Conservation (phyloP, 1,284 basidiomycete genomes). For the Xerocomus amazonicus region DNA sequence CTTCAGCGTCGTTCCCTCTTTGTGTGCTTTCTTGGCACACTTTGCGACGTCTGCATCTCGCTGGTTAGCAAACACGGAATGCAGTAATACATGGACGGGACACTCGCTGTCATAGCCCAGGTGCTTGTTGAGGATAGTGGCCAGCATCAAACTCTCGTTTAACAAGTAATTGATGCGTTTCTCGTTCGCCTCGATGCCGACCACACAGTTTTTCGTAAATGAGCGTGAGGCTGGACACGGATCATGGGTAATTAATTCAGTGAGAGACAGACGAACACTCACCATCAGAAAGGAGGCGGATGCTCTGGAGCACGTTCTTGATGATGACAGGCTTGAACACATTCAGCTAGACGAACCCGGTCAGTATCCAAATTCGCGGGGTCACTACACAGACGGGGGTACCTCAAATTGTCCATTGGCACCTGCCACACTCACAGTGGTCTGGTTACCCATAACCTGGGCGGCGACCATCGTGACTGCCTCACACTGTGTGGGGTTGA, state of each 20-base stretch:
- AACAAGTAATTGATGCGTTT: constrained; percentile 85
- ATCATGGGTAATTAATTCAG: background rate
- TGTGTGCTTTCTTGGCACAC: constrained; percentile 99
- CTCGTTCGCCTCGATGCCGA: constrained; percentile 96
- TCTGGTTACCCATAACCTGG: constrained; percentile 99
- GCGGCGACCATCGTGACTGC: constrained; percentile 98
- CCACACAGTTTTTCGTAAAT: constrained; percentile 96
- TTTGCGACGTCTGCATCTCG: constrained; percentile 81
- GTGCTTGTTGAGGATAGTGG: constrained; percentile 90
- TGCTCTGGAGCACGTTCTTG: constrained; percentile 96
- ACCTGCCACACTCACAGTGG: constrained; percentile 88
- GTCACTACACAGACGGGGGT: constrained; percentile 3
- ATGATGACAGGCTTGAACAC: constrained; percentile 99
- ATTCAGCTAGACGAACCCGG: constrained; percentile 62
- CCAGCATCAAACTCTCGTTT: constrained; percentile 96
- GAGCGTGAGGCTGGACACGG: constrained; percentile 65
- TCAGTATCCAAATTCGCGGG: constrained; percentile 6
- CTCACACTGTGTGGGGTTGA: constrained; percentile 99
- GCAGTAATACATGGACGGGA: background rate
- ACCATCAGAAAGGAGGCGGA: constrained; percentile 92
- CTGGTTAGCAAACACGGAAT: constrained; percentile 9
- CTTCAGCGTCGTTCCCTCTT: constrained; percentile 94
- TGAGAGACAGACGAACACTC: constrained; percentile 13
- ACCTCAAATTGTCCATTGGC: constrained; percentile 98
- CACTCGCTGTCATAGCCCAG: constrained; percentile 91